phyloP scores from a whole-genome alignment of 2,329 filamentous ascomycete genomes.

The Dothiorella sarmentorum region DNA sequence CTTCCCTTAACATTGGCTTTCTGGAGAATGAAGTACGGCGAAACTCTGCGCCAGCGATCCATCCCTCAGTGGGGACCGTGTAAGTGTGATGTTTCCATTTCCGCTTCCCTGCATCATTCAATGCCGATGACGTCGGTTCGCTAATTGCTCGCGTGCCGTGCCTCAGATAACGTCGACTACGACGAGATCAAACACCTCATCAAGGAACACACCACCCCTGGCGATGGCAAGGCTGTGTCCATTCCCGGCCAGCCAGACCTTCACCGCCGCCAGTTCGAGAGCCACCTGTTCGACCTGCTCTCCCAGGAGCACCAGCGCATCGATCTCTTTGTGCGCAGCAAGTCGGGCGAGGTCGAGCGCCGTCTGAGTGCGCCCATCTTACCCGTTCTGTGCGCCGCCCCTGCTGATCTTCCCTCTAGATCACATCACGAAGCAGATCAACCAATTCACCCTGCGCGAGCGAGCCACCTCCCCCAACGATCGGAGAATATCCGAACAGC shows the following conservation, averaged over 20 bases:
- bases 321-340: conserved; percentile 74
- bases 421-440: conserved; percentile 39
- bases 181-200: conserved; percentile 82
- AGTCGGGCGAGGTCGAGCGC: conserved; percentile 71
- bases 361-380: conserved; percentile 56
- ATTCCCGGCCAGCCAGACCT: conserved; percentile 65
- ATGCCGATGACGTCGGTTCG: conserved; percentile 22
- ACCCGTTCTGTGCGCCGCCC: conserved; percentile 9
- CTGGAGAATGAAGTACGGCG: conserved; percentile 68
- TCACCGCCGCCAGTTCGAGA: conserved; percentile 63
- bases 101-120: not conserved
- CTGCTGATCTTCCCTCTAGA: conserved; percentile 21
- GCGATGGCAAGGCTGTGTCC: conserved; percentile 65
- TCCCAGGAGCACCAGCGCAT: conserved; percentile 72
- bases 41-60: conserved; percentile 69
- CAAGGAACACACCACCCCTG: conserved; percentile 71
- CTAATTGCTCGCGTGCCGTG: not conserved
- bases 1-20: not conserved
- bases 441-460: conserved; percentile 28
- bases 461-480: conserved; percentile 2
- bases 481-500: conserved; percentile 38
- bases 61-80: conserved; percentile 79
- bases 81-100: too few species aligned
- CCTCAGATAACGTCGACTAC: conserved; percentile 82
- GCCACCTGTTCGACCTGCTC: conserved; percentile 68